Conservation (phyloP, 164 flowering plant species). For the Vitis vinifera region ASM3070453v1 NC_081809.1:5786501-5787000, state of each 20-base stretch:
- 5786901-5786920: slow-evolving; percentile 97
- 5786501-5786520: too few relatives aligned
- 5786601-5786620: too few relatives aligned
- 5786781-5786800: neutral
- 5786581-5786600: too few relatives aligned
- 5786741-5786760: neutral
- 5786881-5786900: slow-evolving; percentile 77
- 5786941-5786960: slow-evolving; percentile 97
- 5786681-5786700: neutral
- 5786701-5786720: too few relatives aligned
- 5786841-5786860: slow-evolving; percentile 23
- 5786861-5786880: slow-evolving; percentile 99
- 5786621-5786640: too few relatives aligned
- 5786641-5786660: too few relatives aligned
- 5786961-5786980: neutral
- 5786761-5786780: neutral
- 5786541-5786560: too few relatives aligned
- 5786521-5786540: too few relatives aligned
- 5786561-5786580: too few relatives aligned
- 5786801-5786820: neutral
- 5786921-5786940: slow-evolving; percentile 71
- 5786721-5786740: too few relatives aligned
- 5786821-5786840: neutral
- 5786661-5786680: neutral
- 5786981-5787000: slow-evolving; percentile 11